Evolutionary conservation across 371 early-diverging fungal species (phyloP).

Genomic region (Circinella minor): DNA sequence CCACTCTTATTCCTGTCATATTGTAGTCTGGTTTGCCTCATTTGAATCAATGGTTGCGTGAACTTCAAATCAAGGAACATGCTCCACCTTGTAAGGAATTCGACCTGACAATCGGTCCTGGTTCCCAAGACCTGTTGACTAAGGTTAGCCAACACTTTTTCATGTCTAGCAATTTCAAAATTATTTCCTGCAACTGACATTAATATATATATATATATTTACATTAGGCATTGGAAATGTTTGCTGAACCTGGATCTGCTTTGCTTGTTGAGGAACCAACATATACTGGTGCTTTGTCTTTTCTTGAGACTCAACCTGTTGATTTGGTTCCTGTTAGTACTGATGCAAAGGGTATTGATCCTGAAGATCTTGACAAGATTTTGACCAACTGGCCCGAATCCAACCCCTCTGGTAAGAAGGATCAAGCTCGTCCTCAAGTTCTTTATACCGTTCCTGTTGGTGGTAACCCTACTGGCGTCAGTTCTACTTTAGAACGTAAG

Average conservation of each 20-base stretch:
- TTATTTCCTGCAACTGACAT: not conserved
- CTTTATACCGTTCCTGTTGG: conserved; percentile 72
- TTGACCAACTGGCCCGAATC: conserved; percentile 52
- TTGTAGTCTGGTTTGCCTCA: conserved; percentile 66
- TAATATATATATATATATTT: not conserved
- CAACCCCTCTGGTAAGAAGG: conserved; percentile 34
- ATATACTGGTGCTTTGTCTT: conserved; percentile 79
- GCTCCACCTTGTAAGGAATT: conserved; percentile 56
- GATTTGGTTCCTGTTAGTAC: conserved; percentile 67
- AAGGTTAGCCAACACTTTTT: conserved; percentile 38
- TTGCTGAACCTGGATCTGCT: conserved; percentile 64
- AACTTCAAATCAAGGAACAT: conserved; percentile 68
- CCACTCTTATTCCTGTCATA: not conserved
- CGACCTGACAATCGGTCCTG: conserved; percentile 74
- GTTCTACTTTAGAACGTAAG: conserved; percentile 66
- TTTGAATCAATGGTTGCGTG: conserved; percentile 65
- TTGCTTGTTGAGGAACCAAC: conserved; percentile 78
- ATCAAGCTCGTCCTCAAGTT: conserved; percentile 50
- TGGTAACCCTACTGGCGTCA: conserved; percentile 79
- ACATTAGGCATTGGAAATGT: conserved; percentile 70
- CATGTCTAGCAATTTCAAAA: too few species aligned
- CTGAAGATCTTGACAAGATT: conserved; percentile 52
- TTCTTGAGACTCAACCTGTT: conserved; percentile 66
- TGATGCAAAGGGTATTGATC: conserved; percentile 59
- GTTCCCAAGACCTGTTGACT: conserved; percentile 78